Evolutionary conservation across 345 rosid species (phyloP).

Genomic region (Brassica nigra): DNA sequence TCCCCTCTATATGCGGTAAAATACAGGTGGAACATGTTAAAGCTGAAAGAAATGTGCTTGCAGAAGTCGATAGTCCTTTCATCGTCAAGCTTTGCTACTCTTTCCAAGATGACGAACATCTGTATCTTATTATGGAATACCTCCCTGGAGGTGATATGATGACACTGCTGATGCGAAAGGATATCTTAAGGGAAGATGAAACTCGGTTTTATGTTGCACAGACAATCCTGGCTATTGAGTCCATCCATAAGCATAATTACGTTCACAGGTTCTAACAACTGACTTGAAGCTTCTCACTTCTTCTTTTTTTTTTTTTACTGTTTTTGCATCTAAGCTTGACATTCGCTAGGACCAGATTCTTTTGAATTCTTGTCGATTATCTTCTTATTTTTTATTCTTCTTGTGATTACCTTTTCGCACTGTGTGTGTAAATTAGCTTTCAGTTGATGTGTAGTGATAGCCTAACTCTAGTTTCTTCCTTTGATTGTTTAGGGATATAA

Average conservation of each 20-base stretch:
- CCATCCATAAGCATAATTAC: slow-evolving; percentile 70
- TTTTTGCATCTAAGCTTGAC: slow-evolving; percentile 12
- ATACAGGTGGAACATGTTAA: slow-evolving; percentile 70
- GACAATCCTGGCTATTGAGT: slow-evolving; percentile 69
- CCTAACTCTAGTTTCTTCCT: slow-evolving; percentile 27
- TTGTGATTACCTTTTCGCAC: background rate
- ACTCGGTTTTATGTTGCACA: slow-evolving; percentile 69
- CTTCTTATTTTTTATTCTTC: background rate
- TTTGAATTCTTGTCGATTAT: slow-evolving; percentile 1
- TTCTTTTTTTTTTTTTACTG: background rate
- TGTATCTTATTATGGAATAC: slow-evolving; percentile 72
- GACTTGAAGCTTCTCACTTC: slow-evolving; percentile 11
- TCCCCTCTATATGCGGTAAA: background rate
- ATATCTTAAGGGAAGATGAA: slow-evolving; percentile 63
- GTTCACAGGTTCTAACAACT: slow-evolving; percentile 55
- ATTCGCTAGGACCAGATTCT: background rate
- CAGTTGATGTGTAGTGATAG: slow-evolving; percentile 5
- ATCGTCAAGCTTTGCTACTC: slow-evolving; percentile 70
- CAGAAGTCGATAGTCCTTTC: slow-evolving; percentile 73
- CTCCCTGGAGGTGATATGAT: slow-evolving; percentile 85
- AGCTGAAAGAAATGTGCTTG: slow-evolving; percentile 74
- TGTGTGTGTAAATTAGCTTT: slow-evolving; percentile 16
- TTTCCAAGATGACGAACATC: slow-evolving; percentile 69
- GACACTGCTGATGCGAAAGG: slow-evolving; percentile 74
- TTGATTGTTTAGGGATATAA: slow-evolving; percentile 58